Evolutionary conservation across 2,329 filamentous ascomycete genomes (phyloP), one percentile per base, ranked within the genome.

Genomic region (Verticillium nonalfalfae): DNA sequence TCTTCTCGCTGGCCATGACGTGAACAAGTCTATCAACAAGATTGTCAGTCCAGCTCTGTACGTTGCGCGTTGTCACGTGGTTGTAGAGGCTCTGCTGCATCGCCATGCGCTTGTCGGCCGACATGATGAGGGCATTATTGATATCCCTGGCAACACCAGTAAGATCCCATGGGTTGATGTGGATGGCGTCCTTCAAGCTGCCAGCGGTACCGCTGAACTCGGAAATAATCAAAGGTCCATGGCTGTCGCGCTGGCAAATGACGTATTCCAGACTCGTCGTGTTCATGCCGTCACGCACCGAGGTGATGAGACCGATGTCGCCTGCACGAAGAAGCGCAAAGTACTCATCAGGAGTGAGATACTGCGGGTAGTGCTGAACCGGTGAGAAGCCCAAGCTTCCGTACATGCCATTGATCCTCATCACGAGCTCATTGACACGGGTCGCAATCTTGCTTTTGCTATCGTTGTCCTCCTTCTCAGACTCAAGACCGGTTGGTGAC

Each of bases 161-260:
- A 60, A 94, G 82, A 72, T 97, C 93, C 92, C 93, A 98, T 1
- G 94, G 94, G 76, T 98, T 98, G 79, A 98, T 97, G 75, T 96
- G 92, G 64, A 97, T 93, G 36, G 94, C 94, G 70, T 90, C 90
- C 64, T 85, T 85, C 40, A 98, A 82, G 61, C 89, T 95, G 60
- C 91, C 91, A 36, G 94, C 93, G 1, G 94, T 97, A 62, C 94
- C 94, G 65, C 93, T 97, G 75, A 98, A 98, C 74, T 98, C 94
- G 14, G 95, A 98, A 31, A 98, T 85, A 66, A 98, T 97, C 56
- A 98, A 80, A 1, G 93, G 94, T 1, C 93, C 91, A 67, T 93
- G 87, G 61, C 88, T 88, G 65, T 95, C 89, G 70, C 91, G 90
- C 75, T 98, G 94, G 74, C 92, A 96, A 62, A 97, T 85, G 61